Base-by-base conservation (phyloP, 345 rosid species). In the Rhizophora apiculata region DNA sequence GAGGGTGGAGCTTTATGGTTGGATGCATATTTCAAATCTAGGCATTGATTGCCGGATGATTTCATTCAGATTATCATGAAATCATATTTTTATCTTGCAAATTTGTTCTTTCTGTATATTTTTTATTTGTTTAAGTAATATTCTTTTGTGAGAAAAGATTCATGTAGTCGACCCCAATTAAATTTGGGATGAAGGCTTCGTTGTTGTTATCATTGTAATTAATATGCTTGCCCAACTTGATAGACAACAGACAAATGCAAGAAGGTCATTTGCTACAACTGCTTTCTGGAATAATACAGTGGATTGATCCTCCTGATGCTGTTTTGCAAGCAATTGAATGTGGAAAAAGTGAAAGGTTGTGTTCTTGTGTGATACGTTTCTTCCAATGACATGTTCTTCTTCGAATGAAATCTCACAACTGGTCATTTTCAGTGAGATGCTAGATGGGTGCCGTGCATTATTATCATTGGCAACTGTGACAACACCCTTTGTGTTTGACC, bases 361-460 rank as follows among this genome's bases (percentile, higher is more conserved):
- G 62, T 72, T 70, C 75, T 20, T 71, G 58, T 60, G 65, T 54
- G n/a, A 70, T 16, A 30, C 63, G 31, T 70, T 34, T 60, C 32
- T 22, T 63, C 67, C 63, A 61, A 76, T 78, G 77, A 70, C 60
- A 63, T 60, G 64, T 65, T 67, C 10, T 80, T 61, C 68, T 80
- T 43, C 36, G 19, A 11, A 20, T 67, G 63, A 76, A 62, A 54
- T 71, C 73, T 70, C 51, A 67, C 22, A 48, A 37, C 51, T 81
- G 63, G 68, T 36, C 51, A 39, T 68, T 46, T 80, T 60, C 87
- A 95, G 99, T 81, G 99, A 95, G 87, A 78, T 95, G 90, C 87
- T 92, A 62, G 99, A 95, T 82, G 97, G 99, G 68, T 95, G 97
- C 78, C 99, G 99, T 58, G 96, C 96, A 63, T 79, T 95, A 75